Evolutionary conservation across 1,284 basidiomycete genomes (phyloP).

Genomic region (Ustilago crameri): DNA sequence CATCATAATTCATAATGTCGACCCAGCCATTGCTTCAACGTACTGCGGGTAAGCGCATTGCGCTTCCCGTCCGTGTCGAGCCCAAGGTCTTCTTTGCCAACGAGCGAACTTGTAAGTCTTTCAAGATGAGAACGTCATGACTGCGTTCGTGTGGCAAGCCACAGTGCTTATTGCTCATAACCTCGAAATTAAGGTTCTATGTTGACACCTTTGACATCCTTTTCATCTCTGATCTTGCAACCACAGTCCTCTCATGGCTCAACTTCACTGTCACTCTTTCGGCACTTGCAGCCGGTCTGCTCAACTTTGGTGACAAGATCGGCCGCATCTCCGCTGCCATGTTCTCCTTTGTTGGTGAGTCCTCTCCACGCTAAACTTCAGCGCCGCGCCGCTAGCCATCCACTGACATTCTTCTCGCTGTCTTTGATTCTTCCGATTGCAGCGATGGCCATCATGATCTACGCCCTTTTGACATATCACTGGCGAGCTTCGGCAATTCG

Average conservation of each 20-base stretch:
- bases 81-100: conserved; percentile 68
- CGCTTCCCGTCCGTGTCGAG: conserved; percentile 67
- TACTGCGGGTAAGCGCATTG: conserved; percentile 74
- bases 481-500: conserved; percentile 95
- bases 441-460: conserved; percentile 97
- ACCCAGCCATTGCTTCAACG: conserved; percentile 97
- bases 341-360: conserved; percentile 89
- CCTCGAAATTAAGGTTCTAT: background rate
- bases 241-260: conserved; percentile 67
- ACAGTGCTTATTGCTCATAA: background rate
- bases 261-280: conserved; percentile 68
- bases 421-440: conserved; percentile 4
- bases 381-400: background rate
- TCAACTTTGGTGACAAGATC: conserved; percentile 71
- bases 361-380: background rate
- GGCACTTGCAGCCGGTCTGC: conserved; percentile 66
- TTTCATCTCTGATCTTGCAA: background rate
- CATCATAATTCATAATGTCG: conserved; percentile 76
- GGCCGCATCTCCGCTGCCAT: conserved; percentile 90
- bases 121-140: too few relatives aligned
- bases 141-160: too few relatives aligned
- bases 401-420: background rate
- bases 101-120: conserved; percentile 64
- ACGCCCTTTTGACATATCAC: conserved; percentile 93
- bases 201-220: background rate